These are phyloP conservation scores for Phytophthora aleatoria DNA, from an alignment of 352 stramenopile species.

Conservation along the genomic window DNA sequence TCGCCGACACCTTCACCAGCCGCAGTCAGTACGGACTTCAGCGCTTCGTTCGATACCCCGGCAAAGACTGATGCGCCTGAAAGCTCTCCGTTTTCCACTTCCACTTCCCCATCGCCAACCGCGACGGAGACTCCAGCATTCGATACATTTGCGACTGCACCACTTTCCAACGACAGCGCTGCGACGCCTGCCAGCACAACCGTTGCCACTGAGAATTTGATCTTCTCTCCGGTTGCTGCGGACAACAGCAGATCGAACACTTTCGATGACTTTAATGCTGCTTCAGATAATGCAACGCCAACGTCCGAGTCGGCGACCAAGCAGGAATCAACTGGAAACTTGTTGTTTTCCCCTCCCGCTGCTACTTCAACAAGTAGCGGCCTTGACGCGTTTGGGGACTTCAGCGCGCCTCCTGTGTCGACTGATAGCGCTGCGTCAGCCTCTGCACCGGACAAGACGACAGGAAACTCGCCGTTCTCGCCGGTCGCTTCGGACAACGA, in stretches of 20 bases:
- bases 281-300: constrained; percentile 7
- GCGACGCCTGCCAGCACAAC: background rate
- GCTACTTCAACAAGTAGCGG: constrained; percentile 9
- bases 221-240: constrained; percentile 29
- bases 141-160: constrained; percentile 26
- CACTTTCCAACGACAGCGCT: constrained; percentile 9
- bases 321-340: constrained; percentile 12
- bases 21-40: constrained; percentile 18
- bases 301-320: constrained; percentile 13
- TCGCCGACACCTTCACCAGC: constrained; percentile 19
- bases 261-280: constrained; percentile 26
- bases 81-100: constrained; percentile 20
- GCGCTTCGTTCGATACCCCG: constrained; percentile 8
- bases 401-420: constrained; percentile 9
- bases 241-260: constrained; percentile 13
- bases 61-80: constrained; percentile 9
- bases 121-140: constrained; percentile 24
- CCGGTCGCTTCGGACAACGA: constrained; percentile 16
- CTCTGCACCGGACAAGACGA: constrained; percentile 6
- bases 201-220: constrained; percentile 24
- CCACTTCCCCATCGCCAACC: background rate
- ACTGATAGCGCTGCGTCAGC: constrained; percentile 7
- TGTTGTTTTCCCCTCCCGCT: constrained; percentile 23
- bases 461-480: constrained; percentile 32
- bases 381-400: constrained; percentile 24